Evolutionary conservation across 225 moss, liverwort and hornwort genomes (phyloP), one percentile per base, ranked within the genome.

Genomic region (Lunularia cruciata): DNA sequence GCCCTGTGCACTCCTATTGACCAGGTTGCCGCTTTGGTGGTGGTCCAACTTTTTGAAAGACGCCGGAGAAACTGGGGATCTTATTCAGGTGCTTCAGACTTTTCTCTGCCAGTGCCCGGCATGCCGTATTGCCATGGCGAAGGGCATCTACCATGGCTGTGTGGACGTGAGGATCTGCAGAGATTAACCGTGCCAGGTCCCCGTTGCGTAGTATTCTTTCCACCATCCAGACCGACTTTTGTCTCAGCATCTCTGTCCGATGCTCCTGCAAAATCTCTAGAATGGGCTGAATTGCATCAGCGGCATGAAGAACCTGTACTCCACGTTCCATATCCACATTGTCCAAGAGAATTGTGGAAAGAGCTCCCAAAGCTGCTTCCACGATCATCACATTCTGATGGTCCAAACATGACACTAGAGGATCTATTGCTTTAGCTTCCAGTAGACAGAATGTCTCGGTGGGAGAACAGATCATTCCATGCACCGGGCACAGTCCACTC

Each of bases 91-190:
- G 89, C 76, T 90, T 98, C 39, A 98, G 69, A 36, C 90, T 80
- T 33, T 75, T 88, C 84, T 98, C 96, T 13, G 96, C 96, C 3
- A 85, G 75, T 61, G 87, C 80, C 77, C 86, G 90, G 23, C 90
- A 89, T 6, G 73, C 60, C 23, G 78, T 58, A n/a, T 89, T 90
- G 0, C 96, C 96, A 22, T 98, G 69, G 48, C 92, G 80, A 69
- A 92, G 86, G 6, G 92, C 87, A 61, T 98, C 96, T 32, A 98
- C 96, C 35, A 98, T 78, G 11, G 88, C 87, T 11, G 96, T 87
- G 73, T 85, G 86, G 5, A 92, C 88, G 38, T 80, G 83, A 0
- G 85, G 82, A 63, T 98, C 87, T 0, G 76, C 81, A 59, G 87
- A 73, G 39, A 98, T 83, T 53, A 79, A 43, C 26, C 71, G 81